phyloP scores from a whole-genome alignment of 2,329 filamentous ascomycete species.

The Fusarium sp. region DNA sequence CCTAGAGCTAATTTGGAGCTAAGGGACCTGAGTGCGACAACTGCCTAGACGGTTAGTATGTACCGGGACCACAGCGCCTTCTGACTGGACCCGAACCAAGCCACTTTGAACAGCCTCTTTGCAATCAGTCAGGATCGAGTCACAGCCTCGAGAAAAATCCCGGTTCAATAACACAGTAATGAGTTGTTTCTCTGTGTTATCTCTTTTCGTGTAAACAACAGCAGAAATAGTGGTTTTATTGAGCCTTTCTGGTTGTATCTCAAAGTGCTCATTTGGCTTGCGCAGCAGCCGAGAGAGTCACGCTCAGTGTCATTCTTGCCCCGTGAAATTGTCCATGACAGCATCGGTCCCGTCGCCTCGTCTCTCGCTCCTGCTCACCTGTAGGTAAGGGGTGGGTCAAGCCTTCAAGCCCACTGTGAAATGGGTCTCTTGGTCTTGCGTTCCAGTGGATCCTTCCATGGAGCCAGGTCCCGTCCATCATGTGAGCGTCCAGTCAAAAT shows the following conservation, averaged over 20 bases:
- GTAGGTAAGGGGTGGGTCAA: constrained; percentile 19
- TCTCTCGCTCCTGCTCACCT: constrained; percentile 15
- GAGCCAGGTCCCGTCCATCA: constrained; percentile 2
- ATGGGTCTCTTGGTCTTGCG: constrained; percentile 30
- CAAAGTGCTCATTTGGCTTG: constrained; percentile 27
- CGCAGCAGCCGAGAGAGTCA: constrained; percentile 32
- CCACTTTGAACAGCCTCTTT: constrained; percentile 33
- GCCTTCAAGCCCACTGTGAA: constrained; percentile 6
- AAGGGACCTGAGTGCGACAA: constrained; percentile 35
- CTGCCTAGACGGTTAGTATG: constrained; percentile 33
- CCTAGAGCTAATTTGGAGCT: constrained; percentile 32
- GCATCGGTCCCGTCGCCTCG: constrained; percentile 22
- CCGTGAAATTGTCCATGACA: constrained; percentile 38
- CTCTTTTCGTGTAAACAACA: not conserved
- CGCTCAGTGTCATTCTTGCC: constrained; percentile 12
- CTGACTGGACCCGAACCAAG: constrained; percentile 29
- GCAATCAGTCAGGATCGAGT: constrained; percentile 15
- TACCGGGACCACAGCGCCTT: constrained; percentile 1
- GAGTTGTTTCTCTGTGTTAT: not conserved
- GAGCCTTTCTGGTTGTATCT: not conserved
- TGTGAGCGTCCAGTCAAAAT: constrained; percentile 1
- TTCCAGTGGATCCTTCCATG: constrained; percentile 17
- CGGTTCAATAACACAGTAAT: not conserved
- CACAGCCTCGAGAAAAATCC: constrained; percentile 13
- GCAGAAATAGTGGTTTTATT: not conserved